Evolutionary conservation across 768 basidiomycete genomes (phyloP), one percentile per base, ranked within the genome.

Genomic region (Mycena pura): DNA sequence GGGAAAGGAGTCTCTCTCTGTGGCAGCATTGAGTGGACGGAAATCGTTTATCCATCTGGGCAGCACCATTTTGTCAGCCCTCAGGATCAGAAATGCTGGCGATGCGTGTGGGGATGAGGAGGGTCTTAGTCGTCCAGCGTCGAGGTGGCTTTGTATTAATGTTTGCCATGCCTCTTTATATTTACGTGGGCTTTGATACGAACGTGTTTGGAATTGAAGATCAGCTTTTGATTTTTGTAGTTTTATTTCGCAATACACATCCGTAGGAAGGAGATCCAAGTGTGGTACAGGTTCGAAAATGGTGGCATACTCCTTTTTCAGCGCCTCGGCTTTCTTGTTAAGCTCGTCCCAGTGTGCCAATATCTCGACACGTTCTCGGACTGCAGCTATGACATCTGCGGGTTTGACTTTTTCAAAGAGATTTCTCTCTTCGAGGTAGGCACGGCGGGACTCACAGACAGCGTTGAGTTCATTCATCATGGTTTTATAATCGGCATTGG

Each of bases 41-140:
- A 70, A 80, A 32, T 79, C 73, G 48, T 74, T 76, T 0, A 80
- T 77, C 75, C 76, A 78, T 0, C 71, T 64, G 2, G 76, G 78
- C 0, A 75, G 40, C 0, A 63, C 75, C 0, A 50, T 68, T 0
- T 60, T 55, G 40, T 77, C 74, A 0, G 70, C 39, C 40, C 77
- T 78, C 0, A 72, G 77, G 3, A 81, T 73, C 1, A 80, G 67
- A 51, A 81, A 83, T 0, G 72, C 68, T 0, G 76, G 79, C 0
- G 75, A 82, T 0, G 74, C 72, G 39, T 68, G 71, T 0, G 41
- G 34, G 0, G 71, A 76, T 0, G 62, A 60, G 0, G 74, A 80
- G 0, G 70, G 73, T 0, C 63, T 52, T 0, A 81, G 69, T 0
- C 66, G 50, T 0, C 79, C 77, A 6, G 73, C 69, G 0, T 62